Evolutionary conservation across 169 alveolate genomes (phyloP), one percentile per base, ranked within the genome.

Genomic region (Plasmodium berghei): DNA sequence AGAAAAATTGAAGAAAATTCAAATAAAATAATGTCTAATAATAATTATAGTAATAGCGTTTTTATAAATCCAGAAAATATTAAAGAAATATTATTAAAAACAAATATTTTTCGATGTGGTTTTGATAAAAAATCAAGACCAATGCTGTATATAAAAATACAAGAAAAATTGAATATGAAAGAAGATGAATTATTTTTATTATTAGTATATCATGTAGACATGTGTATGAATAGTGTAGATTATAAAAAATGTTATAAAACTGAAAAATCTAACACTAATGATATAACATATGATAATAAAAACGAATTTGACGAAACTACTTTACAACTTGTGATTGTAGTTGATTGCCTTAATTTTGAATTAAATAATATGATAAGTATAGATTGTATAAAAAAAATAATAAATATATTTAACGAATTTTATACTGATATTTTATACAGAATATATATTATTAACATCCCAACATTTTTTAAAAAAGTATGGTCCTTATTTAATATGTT

Each of bases 401-500:
- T 77, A 16, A 77, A 63, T 69, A 55, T 77, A 16, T 77, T 77
- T 64, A 77, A 77, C 59, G 89, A 77, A 63, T 77, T 77, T 59
- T 77, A 77, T 28, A 77, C 89, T 0, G 89, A 77, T 64, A 77
- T 77, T 46, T 42, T 77, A 58, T 77, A 26, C 46, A 64, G 89
- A 77, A 77, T 77, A 52, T 77, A 77, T 64, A 10, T 77, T 42
- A 77, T 77, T 24, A 77, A 77, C 28, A 70, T 77, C 14, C 89
- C 89, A 6, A 16, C 72, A 1, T 77, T 77, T 77, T 77, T 77
- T 77, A 77, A 77, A 63, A 77, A 77, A 24, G 89, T 77, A 1
- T 77, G 89, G 89, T 77, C 80, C 10, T 45, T 77, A 26, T 77
- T 64, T 66, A 77, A 77, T 46, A 77, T 77, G 89, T 77, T 77